phyloP scores from a whole-genome alignment of 2,329 filamentous ascomycete genomes.

The Bipolaris sorokiniana region DNA sequence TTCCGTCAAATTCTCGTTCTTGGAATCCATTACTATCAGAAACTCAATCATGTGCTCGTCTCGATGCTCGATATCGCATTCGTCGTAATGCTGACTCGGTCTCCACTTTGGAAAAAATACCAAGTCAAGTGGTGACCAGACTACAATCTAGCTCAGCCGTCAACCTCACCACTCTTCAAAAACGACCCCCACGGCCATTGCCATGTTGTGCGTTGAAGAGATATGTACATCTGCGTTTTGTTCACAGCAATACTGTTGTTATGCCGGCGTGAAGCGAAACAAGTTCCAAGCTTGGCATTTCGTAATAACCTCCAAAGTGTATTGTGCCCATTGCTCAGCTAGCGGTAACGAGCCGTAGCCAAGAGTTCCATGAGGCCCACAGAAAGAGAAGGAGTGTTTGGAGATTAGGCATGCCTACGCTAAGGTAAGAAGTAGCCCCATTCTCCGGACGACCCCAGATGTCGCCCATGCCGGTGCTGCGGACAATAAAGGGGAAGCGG shows the following conservation, averaged over 20 bases:
- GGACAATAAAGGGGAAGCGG: constrained; percentile 34
- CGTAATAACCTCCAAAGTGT: constrained; percentile 30
- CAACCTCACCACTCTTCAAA: constrained; percentile 33
- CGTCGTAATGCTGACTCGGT: constrained; percentile 28
- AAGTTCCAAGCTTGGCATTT: constrained; percentile 34
- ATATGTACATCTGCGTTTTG: constrained; percentile 30
- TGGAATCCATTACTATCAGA: constrained; percentile 47
- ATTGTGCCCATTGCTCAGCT: constrained; percentile 33
- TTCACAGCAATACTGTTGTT: constrained; percentile 15
- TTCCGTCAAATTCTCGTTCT: constrained; percentile 51
- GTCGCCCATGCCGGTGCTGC: constrained; percentile 41
- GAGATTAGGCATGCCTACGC: constrained; percentile 52
- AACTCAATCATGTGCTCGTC: constrained; percentile 29
- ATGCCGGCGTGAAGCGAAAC: constrained; percentile 18
- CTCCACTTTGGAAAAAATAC: constrained; percentile 24
- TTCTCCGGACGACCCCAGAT: constrained; percentile 44
- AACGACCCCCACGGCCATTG: constrained; percentile 30
- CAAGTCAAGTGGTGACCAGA: constrained; percentile 29
- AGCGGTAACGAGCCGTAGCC: constrained; percentile 35
- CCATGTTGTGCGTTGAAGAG: constrained; percentile 35
- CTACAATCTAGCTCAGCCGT: constrained; percentile 33
- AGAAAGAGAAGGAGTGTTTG: constrained; percentile 54
- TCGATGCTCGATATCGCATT: constrained; percentile 30
- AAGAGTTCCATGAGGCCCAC: constrained; percentile 41
- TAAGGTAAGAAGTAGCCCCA: constrained; percentile 51